These are phyloP conservation scores for Blakeslea trispora DNA, from an alignment of 371 early-diverging fungal species.

Conservation along the genomic window DNA sequence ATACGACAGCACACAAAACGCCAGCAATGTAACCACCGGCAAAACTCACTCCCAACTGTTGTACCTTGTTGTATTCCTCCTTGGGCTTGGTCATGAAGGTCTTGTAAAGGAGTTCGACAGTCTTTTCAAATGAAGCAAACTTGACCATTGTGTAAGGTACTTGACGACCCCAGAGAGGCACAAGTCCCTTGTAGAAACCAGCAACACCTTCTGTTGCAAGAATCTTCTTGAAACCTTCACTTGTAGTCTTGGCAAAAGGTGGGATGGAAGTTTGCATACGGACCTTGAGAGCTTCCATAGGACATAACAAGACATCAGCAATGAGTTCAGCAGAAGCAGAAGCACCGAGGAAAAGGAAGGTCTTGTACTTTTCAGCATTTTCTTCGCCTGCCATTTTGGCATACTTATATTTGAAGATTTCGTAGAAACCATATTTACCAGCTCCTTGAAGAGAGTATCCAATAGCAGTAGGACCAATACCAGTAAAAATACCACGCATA, in stretches of 20 bases:
- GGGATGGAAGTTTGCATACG: constrained; percentile 75
- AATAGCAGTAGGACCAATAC: constrained; percentile 77
- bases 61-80: constrained; percentile 68
- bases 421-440: constrained; percentile 89
- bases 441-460: constrained; percentile 91
- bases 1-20: constrained; percentile 89
- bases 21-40: constrained; percentile 92
- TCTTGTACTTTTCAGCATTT: constrained; percentile 74
- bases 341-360: constrained; percentile 72
- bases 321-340: constrained; percentile 88
- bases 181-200: constrained; percentile 76
- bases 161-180: constrained; percentile 84
- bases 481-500: constrained; percentile 72
- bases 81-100: constrained; percentile 72
- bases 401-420: constrained; percentile 79
- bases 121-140: constrained; percentile 88
- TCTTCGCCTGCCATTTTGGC: constrained; percentile 70
- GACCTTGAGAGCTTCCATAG: constrained; percentile 82
- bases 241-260: constrained; percentile 68
- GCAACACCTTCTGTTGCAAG: constrained; percentile 60
- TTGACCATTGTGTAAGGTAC: constrained; percentile 96
- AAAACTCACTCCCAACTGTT: constrained; percentile 84
- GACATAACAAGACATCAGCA: constrained; percentile 85
- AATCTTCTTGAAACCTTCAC: constrained; percentile 68
- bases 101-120: constrained; percentile 75